Base-by-base conservation (phyloP, 352 stramenopile genomes). In the Phytophthora syringae region DNA sequence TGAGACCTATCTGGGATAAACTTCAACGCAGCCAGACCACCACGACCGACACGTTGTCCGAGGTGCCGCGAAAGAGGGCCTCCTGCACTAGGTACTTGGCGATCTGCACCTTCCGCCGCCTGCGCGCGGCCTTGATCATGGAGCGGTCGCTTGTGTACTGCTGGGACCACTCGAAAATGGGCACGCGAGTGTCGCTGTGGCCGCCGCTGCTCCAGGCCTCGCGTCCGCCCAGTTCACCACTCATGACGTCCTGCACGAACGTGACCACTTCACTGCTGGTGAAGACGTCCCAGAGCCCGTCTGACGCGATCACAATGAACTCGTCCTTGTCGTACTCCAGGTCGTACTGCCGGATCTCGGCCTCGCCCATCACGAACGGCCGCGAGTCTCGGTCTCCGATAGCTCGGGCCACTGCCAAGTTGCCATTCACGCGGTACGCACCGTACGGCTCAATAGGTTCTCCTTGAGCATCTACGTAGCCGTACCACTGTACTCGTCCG, bases 201-300 rank as follows among this genome's bases (percentile, higher is more conserved):
- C 72, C 82, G 15, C 87, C 80, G 36, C 87, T 94, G 37, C 86
- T 86, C 86, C 89, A 92, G 24, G 82, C 88, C 53, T 94, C 86
- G 37, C 86, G 78, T 12, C 86, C 84, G 13, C 90, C 89, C 7
- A 97, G 55, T 49, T 94, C 86, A 24, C 88, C 90, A 21, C 80
- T 87, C 72, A 97, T 83, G 24, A 97, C 85, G 45, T 96, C 82
- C 51, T 95, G 83, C 34, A 98, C 92, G 69, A 98, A 98, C 32
- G 88, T 87, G 15, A 98, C 88, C 16, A 93, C 91, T 60, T 98
- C 88, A 32, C 97, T 89, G 52, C 84, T 97, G 11, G 77, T 92
- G 59, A 98, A 98, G 24, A 98, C 92, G 56, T 98, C 94, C 94
- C 94, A 98, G 2, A 98, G 76, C 0, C 94, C 94, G 54, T 98